Conservation (phyloP, 495 filamentous ascomycete genomes). For the Parmelia sp. region DNA sequence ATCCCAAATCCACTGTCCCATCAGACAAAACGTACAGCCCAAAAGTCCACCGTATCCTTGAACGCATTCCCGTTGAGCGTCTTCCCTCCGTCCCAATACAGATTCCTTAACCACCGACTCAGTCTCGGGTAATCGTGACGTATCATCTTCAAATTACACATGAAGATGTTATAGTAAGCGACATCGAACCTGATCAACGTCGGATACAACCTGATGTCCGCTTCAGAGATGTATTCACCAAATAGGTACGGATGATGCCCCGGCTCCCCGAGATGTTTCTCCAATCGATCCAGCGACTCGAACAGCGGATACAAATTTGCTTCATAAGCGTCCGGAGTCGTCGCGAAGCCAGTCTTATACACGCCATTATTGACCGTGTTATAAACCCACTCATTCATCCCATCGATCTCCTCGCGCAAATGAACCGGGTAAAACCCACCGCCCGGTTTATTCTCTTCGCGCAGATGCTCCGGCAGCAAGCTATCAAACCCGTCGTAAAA, state of each 20-base stretch:
- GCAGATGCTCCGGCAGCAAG: constrained; percentile 45
- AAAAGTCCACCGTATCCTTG: constrained; percentile 61
- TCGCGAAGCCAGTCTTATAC: constrained; percentile 65
- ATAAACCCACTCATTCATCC: constrained; percentile 60
- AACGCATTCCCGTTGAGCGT: constrained; percentile 51
- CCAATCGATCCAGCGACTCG: constrained; percentile 55
- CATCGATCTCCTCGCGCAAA: constrained; percentile 52
- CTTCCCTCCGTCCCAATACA: constrained; percentile 63
- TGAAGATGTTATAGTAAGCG: constrained; percentile 63
- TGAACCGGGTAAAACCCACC: constrained; percentile 52
- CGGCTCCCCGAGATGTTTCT: constrained; percentile 47
- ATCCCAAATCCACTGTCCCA: background rate
- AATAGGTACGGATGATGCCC: constrained; percentile 55
- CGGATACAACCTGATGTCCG: constrained; percentile 59
- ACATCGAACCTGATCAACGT: constrained; percentile 64
- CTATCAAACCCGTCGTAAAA: constrained; percentile 56
- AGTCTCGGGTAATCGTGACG: constrained; percentile 62
- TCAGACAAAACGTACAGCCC: constrained; percentile 38
- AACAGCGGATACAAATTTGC: constrained; percentile 55
- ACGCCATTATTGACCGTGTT: constrained; percentile 62
- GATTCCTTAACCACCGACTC: constrained; percentile 59
- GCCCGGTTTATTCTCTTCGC: constrained; percentile 39
- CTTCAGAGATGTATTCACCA: constrained; percentile 59
- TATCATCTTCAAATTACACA: constrained; percentile 65
- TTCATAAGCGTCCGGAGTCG: constrained; percentile 58